phyloP scores from a whole-genome alignment of 2,329 filamentous ascomycete species.

The Arthrobotrys sphaeroides region DNA sequence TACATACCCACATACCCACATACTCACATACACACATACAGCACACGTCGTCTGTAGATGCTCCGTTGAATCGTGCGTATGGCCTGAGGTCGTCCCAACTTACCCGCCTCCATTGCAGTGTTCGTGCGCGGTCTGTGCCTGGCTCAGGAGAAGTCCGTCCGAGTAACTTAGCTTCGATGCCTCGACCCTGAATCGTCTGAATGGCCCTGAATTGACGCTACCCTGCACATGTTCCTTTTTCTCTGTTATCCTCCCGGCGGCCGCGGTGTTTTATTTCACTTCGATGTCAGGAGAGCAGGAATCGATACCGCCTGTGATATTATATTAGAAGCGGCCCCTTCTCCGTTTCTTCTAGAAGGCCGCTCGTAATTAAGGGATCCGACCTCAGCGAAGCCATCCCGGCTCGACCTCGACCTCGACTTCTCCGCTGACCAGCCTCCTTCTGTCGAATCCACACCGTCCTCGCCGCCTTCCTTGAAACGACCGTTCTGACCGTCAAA shows the following conservation, averaged over 20 bases:
- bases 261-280: conserved; percentile 25
- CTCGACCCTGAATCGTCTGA: not conserved
- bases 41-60: too few species aligned
- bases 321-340: not conserved
- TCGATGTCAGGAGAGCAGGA: not conserved
- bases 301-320: not conserved
- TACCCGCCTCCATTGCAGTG: conserved; percentile 2
- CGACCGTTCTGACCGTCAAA: conserved; percentile 34
- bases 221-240: conserved; percentile 16
- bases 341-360: conserved; percentile 23
- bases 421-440: conserved; percentile 53
- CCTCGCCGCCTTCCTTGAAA: conserved; percentile 10
- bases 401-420: too few species aligned
- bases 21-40: not conserved
- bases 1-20: not conserved
- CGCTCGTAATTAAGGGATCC: too few species aligned
- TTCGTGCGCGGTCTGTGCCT: conserved; percentile 11
- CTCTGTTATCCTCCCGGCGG: too few species aligned
- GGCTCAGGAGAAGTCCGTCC: conserved; percentile 19
- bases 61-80: too few species aligned
- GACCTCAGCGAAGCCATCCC: too few species aligned
- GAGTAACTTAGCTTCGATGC: not conserved
- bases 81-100: not conserved
- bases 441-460: conserved; percentile 21
- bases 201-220: too few species aligned